These are phyloP conservation scores for Coniochaeta hoffmannii DNA, from an alignment of 2,329 filamentous ascomycete genomes.

Conservation along the genomic window DNA sequence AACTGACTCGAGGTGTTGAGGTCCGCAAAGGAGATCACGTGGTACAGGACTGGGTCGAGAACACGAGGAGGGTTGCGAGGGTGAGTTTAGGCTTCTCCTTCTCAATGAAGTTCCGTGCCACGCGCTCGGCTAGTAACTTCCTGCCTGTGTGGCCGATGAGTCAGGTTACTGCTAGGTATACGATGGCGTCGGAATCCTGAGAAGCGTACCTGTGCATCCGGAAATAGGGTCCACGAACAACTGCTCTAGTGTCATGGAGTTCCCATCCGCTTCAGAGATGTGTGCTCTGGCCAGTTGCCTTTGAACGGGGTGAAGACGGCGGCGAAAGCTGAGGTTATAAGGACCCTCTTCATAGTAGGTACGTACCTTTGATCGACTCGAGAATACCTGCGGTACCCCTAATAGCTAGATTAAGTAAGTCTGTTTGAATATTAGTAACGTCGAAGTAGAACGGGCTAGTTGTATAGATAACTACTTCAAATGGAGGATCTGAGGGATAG, in stretches of 20 bases:
- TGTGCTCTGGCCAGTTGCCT: conserved; percentile 14
- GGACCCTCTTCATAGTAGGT: conserved; percentile 51
- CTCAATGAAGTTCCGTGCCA: not conserved
- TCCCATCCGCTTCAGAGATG: conserved; percentile 21
- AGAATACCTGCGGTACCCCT: conserved; percentile 38
- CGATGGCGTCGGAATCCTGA: no score
- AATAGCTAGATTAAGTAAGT: conserved; percentile 42
- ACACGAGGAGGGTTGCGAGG: conserved; percentile 41
- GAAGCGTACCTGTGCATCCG: conserved; percentile 31
- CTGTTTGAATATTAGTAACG: conserved; percentile 34
- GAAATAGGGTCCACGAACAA: conserved; percentile 15
- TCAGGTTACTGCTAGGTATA: no score
- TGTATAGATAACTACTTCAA: conserved; percentile 64
- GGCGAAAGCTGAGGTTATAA: conserved; percentile 33
- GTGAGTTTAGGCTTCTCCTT: not conserved
- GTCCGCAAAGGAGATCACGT: conserved; percentile 52
- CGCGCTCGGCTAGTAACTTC: not conserved
- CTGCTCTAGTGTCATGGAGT: conserved; percentile 19
- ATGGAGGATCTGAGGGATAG: conserved; percentile 32
- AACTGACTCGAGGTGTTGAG: conserved; percentile 62
- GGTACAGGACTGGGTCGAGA: conserved; percentile 45
- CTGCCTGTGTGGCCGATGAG: no score
- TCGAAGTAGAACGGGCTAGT: conserved; percentile 65
- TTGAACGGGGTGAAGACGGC: conserved; percentile 24
- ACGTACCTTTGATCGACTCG: conserved; percentile 32